Evolutionary conservation across 352 stramenopile species (phyloP), one percentile per base, ranked within the genome.

Genomic region (Peronospora tabacina): DNA sequence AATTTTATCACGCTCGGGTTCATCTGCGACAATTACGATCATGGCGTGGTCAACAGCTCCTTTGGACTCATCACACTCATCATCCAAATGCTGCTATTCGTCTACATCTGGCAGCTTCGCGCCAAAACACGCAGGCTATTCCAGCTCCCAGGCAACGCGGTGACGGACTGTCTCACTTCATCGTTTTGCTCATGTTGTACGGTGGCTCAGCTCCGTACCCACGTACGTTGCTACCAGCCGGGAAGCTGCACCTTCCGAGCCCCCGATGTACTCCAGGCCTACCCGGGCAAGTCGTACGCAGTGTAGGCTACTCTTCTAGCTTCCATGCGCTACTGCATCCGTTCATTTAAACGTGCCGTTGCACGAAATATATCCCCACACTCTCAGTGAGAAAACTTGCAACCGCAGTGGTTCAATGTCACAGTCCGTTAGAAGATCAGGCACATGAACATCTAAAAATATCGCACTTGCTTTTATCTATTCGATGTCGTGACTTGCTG

Each of bases 61-160:
- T 68, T 63, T 36, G 54, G 52, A 29, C 11, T 53, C 39, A 44
- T 63, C 32, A 64, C 55, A 11, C 10, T 68, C 4, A 11, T 61
- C 7, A 35, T 68, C 40, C 54, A 64, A 38, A 37, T 59, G 39
- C 33, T 70, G 36, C 20, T 66, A 22, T 65, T 61, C 39, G 37
- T 54, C 39, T 68, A 57, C 58, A 58, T 72, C 19, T 80, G 53
- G 56, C 53, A 66, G 20, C 58, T 85, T 7, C 73, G 73, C n/a
- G 15, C 16, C 34, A 70, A 68, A 33, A 59, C 66, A 2, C 74
- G 74, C 37, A 45, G 35, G 39, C 62, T 58, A 17, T 82, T 76
- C 49, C 46, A 75, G 26, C 66, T 73, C 11, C 64, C 66, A 16
- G 72, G 72, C 33, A 67, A 45, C 22, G 48, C 45, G 11, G 57